Evolutionary conservation across 441 rosid genomes (phyloP), one percentile per base, ranked within the genome.

Genomic region (Pelargonium citronellum): DNA sequence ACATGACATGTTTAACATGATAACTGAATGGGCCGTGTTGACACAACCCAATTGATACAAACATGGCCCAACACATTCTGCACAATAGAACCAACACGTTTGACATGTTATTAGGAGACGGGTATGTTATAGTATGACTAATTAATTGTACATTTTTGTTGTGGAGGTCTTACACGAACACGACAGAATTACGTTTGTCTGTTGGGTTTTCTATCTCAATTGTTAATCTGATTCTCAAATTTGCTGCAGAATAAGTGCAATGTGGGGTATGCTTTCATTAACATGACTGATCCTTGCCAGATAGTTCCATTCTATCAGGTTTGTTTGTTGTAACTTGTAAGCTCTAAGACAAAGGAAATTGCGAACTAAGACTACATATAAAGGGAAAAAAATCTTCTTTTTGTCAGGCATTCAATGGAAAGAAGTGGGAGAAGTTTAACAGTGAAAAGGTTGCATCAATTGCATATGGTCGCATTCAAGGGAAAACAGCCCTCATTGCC

Each of bases 371-470:
- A 46, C 44, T 75, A 10, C 43, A 39, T 62, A 67, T 73, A 72
- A 57, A 65, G 7, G 17, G 43, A 68, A 62, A 51, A 4, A 0
- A 51, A 57, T 7, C 10, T 17, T 57, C 37, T 79, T 58, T 65
- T 22, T 51, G 68, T 66, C 75, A 87, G 95, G 79, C 85, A 20
- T 87, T 89, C 69, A 82, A 86, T 66, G 92, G 95, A 55, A 89
- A 87, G 83, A 89, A 86, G 69, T 89, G 95, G 95, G 92, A 87
- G 76, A 89, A 89, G 69, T 89, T 89, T 84, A 89, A 89, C 67
- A 89, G 92, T 7, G 88, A 87, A 61, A 89, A 89, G 75, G 89
- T 87, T 34, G 95, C 95, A 72, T 82, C 86, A 16, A 82, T 87
- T 69, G 87, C 95, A 9, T 89, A 87, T 73, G 94, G 79, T 67